Percentiles rank a stretch among this genome's conserved stretches.
These are phyloP conservation scores for Penicillium atrosanguineum DNA, from an alignment of 495 filamentous ascomycete species.

Conservation along the genomic window DNA sequence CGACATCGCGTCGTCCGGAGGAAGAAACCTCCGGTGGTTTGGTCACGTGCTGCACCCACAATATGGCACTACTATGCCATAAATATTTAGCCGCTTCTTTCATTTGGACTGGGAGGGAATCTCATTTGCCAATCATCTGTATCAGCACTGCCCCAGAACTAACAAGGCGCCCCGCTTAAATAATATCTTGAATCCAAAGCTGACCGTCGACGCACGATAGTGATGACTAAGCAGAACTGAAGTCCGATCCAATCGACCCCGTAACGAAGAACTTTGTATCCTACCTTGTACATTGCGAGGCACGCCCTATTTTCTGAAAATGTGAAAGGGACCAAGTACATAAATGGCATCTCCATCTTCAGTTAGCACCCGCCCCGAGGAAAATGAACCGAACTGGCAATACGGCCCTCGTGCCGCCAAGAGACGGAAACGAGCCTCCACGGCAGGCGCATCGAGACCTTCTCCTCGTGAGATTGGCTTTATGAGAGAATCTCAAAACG, in stretches of 20 bases:
- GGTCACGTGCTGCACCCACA: not conserved
- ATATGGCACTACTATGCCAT: not conserved
- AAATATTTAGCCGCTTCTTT: not conserved
- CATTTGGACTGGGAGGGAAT: not conserved
- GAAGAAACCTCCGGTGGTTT: not conserved
- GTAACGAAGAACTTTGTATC: not conserved
- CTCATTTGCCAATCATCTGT: not conserved
- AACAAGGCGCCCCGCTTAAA: no score
- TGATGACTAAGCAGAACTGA: not conserved
- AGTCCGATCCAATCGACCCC: no score
- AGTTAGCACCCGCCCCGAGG: conserved; percentile 13
- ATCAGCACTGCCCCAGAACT: no score
- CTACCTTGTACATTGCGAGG: not conserved
- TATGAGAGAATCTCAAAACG: conserved; percentile 36
- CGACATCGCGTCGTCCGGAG: not conserved
- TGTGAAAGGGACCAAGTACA: not conserved
- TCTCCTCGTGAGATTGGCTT: conserved; percentile 39
- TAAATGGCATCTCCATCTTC: conserved; percentile 22
- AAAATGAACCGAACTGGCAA: conserved; percentile 19
- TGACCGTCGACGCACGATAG: no score
- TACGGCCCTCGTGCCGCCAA: conserved; percentile 24
- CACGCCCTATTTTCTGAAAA: not conserved
- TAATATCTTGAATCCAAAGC: no score
- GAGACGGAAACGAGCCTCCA: conserved; percentile 30
- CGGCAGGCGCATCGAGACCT: conserved; percentile 12